phyloP scores from a whole-genome alignment of 2,329 filamentous ascomycete species.

The Arthrobotrys conoides region DNA sequence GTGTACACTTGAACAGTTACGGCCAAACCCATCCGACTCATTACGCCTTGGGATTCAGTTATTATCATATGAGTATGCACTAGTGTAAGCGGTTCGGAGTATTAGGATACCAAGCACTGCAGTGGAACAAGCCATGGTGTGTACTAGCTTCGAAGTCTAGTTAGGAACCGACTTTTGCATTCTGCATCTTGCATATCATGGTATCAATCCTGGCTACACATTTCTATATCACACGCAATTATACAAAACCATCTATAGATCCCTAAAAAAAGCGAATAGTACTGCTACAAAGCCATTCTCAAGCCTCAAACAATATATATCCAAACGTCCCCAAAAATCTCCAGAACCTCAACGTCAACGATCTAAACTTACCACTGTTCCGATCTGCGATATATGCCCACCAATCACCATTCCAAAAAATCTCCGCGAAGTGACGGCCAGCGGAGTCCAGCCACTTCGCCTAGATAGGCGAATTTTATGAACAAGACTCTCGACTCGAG shows the following conservation, averaged over 20 bases:
- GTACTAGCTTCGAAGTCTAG: not conserved
- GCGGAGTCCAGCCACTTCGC: conserved; percentile 38
- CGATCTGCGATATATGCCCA: conserved; percentile 40
- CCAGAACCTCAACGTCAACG: not conserved
- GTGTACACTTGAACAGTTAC: too few relatives aligned
- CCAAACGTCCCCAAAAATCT: not conserved
- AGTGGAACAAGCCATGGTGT: conserved; percentile 18
- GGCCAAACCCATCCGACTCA: not conserved
- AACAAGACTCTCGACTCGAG: conserved; percentile 24
- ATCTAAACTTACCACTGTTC: conserved; percentile 29
- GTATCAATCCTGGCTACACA: not conserved
- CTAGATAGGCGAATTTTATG: conserved; percentile 47
- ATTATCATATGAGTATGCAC: not conserved
- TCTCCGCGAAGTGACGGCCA: conserved; percentile 19
- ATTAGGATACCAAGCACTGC: too few relatives aligned
- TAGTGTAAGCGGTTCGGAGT: too few relatives aligned
- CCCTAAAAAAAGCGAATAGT: not conserved
- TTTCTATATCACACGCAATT: too few relatives aligned
- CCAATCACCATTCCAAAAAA: conserved; percentile 27
- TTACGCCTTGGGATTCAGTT: not conserved
- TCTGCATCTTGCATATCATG: not conserved
- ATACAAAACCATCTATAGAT: not conserved
- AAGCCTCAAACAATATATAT: not conserved
- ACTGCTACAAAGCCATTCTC: not conserved
- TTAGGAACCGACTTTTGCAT: not conserved